Evolutionary conservation across 371 early-diverging fungal species (phyloP).

Genomic region (Cokeromyces recurvatus): DNA sequence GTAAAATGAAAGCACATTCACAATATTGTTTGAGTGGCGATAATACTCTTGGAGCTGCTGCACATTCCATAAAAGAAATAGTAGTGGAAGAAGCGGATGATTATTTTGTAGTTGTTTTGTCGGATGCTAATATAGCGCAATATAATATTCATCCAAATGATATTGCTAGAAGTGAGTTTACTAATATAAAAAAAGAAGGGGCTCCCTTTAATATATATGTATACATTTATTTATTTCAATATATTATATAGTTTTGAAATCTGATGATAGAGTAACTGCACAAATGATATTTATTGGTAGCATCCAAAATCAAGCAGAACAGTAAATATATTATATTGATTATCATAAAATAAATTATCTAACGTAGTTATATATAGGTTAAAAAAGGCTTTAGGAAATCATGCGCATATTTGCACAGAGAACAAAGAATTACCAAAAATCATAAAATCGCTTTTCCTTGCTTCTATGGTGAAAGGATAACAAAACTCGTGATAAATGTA

Average conservation of each 20-base stretch:
- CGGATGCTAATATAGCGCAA: slow-evolving; percentile 82
- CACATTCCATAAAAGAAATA: slow-evolving; percentile 67
- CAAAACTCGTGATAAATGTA: too few relatives aligned
- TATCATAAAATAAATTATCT: neutral
- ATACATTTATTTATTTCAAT: too few relatives aligned
- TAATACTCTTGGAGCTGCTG: slow-evolving; percentile 69
- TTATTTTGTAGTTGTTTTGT: slow-evolving; percentile 74
- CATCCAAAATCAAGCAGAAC: slow-evolving; percentile 60
- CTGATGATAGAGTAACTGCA: slow-evolving; percentile 65
- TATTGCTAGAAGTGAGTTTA: slow-evolving; percentile 63
- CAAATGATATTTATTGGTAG: slow-evolving; percentile 73
- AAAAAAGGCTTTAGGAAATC: slow-evolving; percentile 58
- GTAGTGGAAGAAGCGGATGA: slow-evolving; percentile 75
- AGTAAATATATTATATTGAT: slow-evolving; percentile 33
- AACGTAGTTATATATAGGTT: slow-evolving; percentile 31
- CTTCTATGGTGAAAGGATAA: slow-evolving; percentile 62
- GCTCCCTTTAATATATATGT: slow-evolving; percentile 12
- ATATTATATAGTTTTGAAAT: slow-evolving; percentile 56
- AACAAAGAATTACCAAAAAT: slow-evolving; percentile 81
- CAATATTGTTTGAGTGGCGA: slow-evolving; percentile 75
- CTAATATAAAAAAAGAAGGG: neutral
- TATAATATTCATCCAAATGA: slow-evolving; percentile 77
- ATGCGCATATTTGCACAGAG: slow-evolving; percentile 65
- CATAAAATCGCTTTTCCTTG: slow-evolving; percentile 71
- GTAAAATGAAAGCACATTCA: slow-evolving; percentile 62